A percentile compares a stretch with the other conserved stretches of the same genome.
Evolutionary conservation across 129 eudicot genomes (phyloP).

Genomic region (Tagetes patula): DNA sequence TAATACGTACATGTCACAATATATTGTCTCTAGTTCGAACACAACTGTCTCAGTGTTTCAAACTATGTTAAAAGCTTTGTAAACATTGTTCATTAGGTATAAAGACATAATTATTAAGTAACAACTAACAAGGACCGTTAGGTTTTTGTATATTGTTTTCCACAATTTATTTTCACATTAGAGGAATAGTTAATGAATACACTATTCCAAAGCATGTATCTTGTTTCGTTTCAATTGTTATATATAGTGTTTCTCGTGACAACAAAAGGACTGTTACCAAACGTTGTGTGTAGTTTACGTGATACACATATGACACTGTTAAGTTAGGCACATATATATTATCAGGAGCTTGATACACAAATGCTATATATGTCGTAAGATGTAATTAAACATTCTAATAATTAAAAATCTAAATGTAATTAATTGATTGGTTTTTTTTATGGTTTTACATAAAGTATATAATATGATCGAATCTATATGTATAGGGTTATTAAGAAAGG

Average conservation of each 20-base stretch:
- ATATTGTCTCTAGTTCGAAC: not conserved
- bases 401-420: too few relatives aligned
- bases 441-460: too few relatives aligned
- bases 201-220: not conserved
- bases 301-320: not conserved
- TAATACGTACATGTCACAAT: not conserved
- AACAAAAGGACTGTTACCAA: conserved; percentile 18
- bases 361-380: not conserved
- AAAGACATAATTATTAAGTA: not conserved
- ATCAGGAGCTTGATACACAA: not conserved
- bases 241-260: not conserved
- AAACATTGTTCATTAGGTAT: too few relatives aligned
- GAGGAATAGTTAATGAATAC: not conserved
- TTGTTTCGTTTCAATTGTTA: conserved; percentile 1
- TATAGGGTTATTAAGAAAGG: too few relatives aligned
- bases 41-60: too few relatives aligned
- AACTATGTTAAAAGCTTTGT: too few relatives aligned
- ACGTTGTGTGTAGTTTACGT: conserved; percentile 1
- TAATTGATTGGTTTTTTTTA: too few relatives aligned
- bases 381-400: too few relatives aligned
- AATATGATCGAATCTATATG: too few relatives aligned
- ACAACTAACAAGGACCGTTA: not conserved
- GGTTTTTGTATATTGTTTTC: not conserved
- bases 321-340: not conserved
- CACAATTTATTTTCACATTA: not conserved